These are phyloP conservation scores for Scedosporium dehoogii DNA, from an alignment of 2,329 filamentous ascomycete species.

Conservation along the genomic window DNA sequence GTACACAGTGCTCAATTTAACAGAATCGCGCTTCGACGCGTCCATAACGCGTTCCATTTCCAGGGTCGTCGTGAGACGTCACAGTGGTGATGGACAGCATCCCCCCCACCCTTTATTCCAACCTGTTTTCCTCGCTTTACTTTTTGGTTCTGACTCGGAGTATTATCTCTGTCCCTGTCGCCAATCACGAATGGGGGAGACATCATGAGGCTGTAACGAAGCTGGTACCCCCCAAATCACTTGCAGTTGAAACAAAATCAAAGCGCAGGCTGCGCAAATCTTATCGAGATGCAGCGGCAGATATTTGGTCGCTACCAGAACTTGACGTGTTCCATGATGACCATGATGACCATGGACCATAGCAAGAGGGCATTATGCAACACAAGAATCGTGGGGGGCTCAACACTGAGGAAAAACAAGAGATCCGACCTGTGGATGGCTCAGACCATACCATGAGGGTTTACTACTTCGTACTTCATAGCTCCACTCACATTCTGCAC, in stretches of 20 bases:
- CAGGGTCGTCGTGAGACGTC: neutral
- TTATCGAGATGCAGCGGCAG: neutral
- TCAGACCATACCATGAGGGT: neutral
- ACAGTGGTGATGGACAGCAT: neutral
- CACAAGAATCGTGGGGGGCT: neutral
- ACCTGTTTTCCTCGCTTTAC: neutral
- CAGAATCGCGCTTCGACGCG: neutral
- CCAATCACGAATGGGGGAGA: neutral
- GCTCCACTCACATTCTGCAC: too few relatives aligned
- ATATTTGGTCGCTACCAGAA: neutral
- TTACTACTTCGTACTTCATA: neutral
- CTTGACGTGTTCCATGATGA: neutral
- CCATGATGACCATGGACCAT: neutral
- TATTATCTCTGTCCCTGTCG: neutral
- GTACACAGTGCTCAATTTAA: neutral
- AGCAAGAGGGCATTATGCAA: neutral
- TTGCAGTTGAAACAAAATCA: constrained; percentile 4
- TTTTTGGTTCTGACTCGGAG: neutral
- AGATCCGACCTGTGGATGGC: neutral
- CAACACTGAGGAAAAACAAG: neutral
- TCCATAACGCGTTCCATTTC: neutral
- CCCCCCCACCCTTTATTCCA: neutral
- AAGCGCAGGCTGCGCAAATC: neutral
- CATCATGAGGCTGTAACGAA: neutral
- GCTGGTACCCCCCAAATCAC: neutral